These are phyloP conservation scores for Yamadazyma trypodendri DNA, from an alignment of 1,139 yeast species.

Conservation along the genomic window DNA sequence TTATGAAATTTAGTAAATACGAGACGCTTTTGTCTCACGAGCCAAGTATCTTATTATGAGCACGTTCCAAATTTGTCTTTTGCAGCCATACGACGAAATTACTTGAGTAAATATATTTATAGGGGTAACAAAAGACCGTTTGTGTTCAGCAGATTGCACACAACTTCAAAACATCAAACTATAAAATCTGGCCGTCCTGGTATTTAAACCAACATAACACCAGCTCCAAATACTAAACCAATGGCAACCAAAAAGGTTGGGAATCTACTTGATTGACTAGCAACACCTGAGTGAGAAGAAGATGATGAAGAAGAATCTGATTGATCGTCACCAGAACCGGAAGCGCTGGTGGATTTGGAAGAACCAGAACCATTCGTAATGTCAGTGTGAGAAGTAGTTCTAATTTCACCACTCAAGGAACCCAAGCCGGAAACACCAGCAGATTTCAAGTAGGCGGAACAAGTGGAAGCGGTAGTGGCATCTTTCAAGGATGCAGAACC, in stretches of 20 bases:
- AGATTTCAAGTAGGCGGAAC: slow-evolving; percentile 31
- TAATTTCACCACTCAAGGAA: slow-evolving; percentile 24
- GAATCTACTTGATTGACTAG: slow-evolving; percentile 9
- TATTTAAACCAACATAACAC: slow-evolving; percentile 15
- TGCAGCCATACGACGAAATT: slow-evolving; percentile 3
- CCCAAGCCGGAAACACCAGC: slow-evolving; percentile 27
- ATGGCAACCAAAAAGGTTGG: slow-evolving; percentile 16
- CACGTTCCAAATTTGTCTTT: neutral
- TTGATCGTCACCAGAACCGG: slow-evolving; percentile 20
- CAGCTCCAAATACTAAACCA: slow-evolving; percentile 19
- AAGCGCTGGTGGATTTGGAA: slow-evolving; percentile 21
- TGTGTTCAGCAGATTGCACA: slow-evolving; percentile 1
- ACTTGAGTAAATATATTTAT: neutral
- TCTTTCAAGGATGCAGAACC: slow-evolving; percentile 40
- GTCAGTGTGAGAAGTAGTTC: slow-evolving; percentile 20
- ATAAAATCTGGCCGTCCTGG: neutral
- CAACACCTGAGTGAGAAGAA: slow-evolving; percentile 22
- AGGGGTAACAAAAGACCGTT: neutral
- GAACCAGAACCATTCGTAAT: slow-evolving; percentile 17
- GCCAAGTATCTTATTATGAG: neutral
- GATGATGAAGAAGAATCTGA: slow-evolving; percentile 20
- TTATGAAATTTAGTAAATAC: neutral
- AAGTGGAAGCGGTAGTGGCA: slow-evolving; percentile 29
- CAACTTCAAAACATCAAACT: neutral
- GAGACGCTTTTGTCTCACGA: neutral